phyloP scores from a whole-genome alignment of 1,284 basidiomycete genomes.

The Tremellales sp. region DNA sequence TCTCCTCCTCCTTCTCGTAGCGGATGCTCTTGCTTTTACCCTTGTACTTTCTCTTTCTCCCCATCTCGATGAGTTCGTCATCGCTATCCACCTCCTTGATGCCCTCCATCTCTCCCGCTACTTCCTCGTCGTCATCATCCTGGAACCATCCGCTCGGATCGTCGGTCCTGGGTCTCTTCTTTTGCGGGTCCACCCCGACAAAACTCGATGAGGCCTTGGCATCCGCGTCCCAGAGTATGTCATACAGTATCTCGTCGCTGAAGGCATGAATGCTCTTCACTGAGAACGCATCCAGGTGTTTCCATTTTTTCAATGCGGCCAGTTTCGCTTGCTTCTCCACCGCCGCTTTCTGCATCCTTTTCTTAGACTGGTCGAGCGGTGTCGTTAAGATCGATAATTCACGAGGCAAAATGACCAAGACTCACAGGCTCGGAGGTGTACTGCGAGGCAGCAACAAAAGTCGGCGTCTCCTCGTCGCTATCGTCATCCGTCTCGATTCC shows the following conservation, averaged over 20 bases:
- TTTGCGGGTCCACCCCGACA: background rate
- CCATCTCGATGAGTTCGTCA: background rate
- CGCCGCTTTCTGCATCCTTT: slow-evolving; percentile 55
- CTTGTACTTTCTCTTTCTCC: slow-evolving; percentile 16
- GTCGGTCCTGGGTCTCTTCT: background rate
- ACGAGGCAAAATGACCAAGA: slow-evolving; percentile 2
- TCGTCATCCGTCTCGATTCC: slow-evolving; percentile 33
- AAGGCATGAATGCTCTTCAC: background rate
- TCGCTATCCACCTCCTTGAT: slow-evolving; percentile 5
- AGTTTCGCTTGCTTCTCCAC: slow-evolving; percentile 72
- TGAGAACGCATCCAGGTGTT: slow-evolving; percentile 63
- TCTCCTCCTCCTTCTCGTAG: background rate
- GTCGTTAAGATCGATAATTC: background rate
- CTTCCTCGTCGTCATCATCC: background rate
- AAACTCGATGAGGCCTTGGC: slow-evolving; percentile 1
- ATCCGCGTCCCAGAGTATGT: slow-evolving; percentile 31
- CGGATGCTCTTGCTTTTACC: background rate
- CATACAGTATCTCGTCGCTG: slow-evolving; percentile 30
- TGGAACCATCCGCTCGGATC: background rate
- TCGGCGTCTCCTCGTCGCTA: slow-evolving; percentile 47
- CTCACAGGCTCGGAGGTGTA: slow-evolving; percentile 41
- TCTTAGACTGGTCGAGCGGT: slow-evolving; percentile 24
- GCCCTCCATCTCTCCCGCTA: slow-evolving; percentile 1
- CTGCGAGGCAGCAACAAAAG: slow-evolving; percentile 71
- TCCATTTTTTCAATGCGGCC: slow-evolving; percentile 81